These are phyloP conservation scores for Podospora conica DNA, from an alignment of 495 filamentous ascomycete genomes.

Conservation along the genomic window DNA sequence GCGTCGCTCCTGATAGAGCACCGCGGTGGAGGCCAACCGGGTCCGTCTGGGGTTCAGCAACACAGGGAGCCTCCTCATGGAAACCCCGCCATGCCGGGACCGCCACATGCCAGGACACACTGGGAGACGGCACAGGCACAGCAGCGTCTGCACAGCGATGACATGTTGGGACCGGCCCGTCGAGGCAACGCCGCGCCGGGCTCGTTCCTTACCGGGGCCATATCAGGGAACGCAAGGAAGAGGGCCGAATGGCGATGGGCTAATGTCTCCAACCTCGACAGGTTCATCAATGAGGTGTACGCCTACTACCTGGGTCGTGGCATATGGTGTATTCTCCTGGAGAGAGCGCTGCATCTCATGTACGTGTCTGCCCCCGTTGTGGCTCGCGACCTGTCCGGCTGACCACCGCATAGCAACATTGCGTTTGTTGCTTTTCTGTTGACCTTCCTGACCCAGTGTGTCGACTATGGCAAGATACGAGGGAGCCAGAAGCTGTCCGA, in stretches of 20 bases:
- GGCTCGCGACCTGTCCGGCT: conserved; percentile 18
- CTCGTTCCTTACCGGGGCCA: conserved; percentile 30
- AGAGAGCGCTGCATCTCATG: conserved; percentile 64
- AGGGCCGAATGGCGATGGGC: conserved; percentile 95
- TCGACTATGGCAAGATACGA: conserved; percentile 73
- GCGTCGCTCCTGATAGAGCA: conserved; percentile 77
- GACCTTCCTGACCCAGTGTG: conserved; percentile 80
- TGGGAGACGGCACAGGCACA: conserved; percentile 62
- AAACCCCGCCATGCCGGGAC: conserved; percentile 37
- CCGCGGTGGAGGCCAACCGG: conserved; percentile 17
- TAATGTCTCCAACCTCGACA: conserved; percentile 86
- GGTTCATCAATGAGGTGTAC: conserved; percentile 86
- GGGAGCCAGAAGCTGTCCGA: conserved; percentile 67
- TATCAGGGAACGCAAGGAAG: conserved; percentile 60
- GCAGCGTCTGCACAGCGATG: conserved; percentile 52
- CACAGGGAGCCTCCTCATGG: conserved; percentile 15
- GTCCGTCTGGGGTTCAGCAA: conserved; percentile 8
- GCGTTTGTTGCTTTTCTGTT: conserved; percentile 79
- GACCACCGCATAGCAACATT: conserved; percentile 38
- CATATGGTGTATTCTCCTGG: conserved; percentile 81
- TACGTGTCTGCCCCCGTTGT: conserved; percentile 39
- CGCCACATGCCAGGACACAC: conserved; percentile 52
- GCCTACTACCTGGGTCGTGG: conserved; percentile 80
- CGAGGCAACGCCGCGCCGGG: conserved; percentile 17
- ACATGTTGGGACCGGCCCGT: conserved; percentile 14